Evolutionary conservation across 2,329 filamentous ascomycete species (phyloP).

Genomic region (Cyphellophora europaea): DNA sequence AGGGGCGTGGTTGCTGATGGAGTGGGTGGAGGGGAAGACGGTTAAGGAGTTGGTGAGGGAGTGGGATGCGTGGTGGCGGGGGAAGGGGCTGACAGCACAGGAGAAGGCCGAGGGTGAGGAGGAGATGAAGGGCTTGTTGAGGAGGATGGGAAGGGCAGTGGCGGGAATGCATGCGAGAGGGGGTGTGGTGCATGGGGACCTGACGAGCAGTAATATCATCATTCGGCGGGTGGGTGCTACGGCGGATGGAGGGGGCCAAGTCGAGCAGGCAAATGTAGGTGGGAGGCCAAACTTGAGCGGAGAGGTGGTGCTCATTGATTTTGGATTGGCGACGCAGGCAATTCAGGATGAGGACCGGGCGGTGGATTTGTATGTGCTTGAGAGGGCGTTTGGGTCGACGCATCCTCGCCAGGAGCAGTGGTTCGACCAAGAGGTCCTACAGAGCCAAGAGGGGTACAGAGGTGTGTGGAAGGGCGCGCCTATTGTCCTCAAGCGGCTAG

Average conservation of each 20-base stretch:
- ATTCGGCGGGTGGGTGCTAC: conserved; percentile 38
- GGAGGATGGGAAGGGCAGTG: conserved; percentile 60
- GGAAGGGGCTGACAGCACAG: conserved; percentile 17
- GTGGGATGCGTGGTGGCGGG: conserved; percentile 48
- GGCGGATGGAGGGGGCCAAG: conserved; percentile 8
- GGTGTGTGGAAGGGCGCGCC: conserved; percentile 65
- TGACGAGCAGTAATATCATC: conserved; percentile 98
- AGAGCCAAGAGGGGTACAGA: conserved; percentile 51
- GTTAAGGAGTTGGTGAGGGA: conserved; percentile 61
- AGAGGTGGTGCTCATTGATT: conserved; percentile 85
- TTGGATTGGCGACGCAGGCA: conserved; percentile 77
- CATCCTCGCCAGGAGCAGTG: conserved; percentile 76
- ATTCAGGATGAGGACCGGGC: conserved; percentile 83
- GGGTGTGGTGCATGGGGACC: conserved; percentile 84
- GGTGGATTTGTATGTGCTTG: conserved; percentile 91
- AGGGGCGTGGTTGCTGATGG: conserved; percentile 67
- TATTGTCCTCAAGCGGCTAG: conserved; percentile 68
- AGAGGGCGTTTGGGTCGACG: conserved; percentile 88
- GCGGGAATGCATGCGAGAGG: conserved; percentile 73
- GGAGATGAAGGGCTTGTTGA: conserved; percentile 54
- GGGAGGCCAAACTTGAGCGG: conserved; percentile 44
- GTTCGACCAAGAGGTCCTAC: conserved; percentile 59
- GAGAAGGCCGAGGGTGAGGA: conserved; percentile 30
- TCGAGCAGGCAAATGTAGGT: neutral
- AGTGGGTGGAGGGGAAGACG: conserved; percentile 70